Evolutionary conservation across 1,284 basidiomycete genomes (phyloP).

Genomic region (Quambalaria eucalypti): DNA sequence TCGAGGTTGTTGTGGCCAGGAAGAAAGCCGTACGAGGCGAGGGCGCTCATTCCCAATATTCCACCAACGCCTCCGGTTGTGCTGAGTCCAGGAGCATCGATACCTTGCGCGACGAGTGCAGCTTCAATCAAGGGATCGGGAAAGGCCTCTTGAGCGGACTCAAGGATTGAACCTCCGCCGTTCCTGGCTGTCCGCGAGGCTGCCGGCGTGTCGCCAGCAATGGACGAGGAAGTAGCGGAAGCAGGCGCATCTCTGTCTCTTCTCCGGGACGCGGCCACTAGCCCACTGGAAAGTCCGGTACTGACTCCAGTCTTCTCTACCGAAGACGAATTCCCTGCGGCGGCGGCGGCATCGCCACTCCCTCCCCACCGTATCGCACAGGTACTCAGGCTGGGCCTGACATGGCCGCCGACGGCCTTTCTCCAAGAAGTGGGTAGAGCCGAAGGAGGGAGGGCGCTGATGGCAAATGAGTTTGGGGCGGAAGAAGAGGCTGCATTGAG

Average conservation of each 20-base stretch:
- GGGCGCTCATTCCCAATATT: constrained; percentile 18
- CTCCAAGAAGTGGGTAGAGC: background rate
- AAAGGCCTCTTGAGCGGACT: background rate
- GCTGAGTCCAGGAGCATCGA: constrained; percentile 24
- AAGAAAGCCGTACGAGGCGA: constrained; percentile 5
- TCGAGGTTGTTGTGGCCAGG: background rate
- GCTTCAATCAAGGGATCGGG: constrained; percentile 17
- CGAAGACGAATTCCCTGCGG: no score
- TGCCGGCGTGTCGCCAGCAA: background rate
- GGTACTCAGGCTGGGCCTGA: background rate
- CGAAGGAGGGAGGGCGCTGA: background rate
- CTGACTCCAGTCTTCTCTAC: no score
- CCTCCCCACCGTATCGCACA: background rate
- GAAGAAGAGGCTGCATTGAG: background rate
- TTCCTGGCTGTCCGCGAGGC: no score
- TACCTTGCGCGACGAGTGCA: constrained; percentile 28
- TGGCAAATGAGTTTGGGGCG: background rate
- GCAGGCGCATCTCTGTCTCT: background rate
- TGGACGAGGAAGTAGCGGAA: background rate
- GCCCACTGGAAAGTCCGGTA: background rate
- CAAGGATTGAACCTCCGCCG: no score
- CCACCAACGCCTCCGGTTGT: constrained; percentile 26
- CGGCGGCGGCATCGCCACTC: background rate
- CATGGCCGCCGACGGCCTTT: background rate
- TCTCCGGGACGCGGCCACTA: background rate